Evolutionary conservation across 768 basidiomycete genomes (phyloP), one percentile per base, ranked within the genome.

Genomic region (Rhizopogon sp.): DNA sequence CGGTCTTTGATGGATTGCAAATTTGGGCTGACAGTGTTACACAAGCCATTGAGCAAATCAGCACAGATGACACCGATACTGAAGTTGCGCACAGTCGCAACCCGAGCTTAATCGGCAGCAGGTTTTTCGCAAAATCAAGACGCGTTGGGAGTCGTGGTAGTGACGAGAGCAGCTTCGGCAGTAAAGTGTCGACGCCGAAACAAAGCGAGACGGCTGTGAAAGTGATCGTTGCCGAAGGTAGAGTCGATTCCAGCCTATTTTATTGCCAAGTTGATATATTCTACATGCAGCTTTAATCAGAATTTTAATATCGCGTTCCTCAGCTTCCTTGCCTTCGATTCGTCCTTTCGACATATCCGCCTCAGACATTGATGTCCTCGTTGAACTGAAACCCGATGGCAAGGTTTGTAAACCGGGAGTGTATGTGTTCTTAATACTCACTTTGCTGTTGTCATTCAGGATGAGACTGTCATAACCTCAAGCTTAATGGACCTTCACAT

Each of bases 21-120:
- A 87, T 86, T 63, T 91, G 88, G 78, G 86, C 85, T 6, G 97
- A 99, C 64, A 94, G 98, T 64, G 66, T 85, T 28, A 73, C 84
- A n/a, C 91, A 89, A 62, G 78, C 87, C 50, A 62, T 87, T 3
- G 88, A 88, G 50, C 76, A 72, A 14, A 69, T 74, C 6, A 45
- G 54, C 4, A 29, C 49, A 44, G 58, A 56, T 35, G 67, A 67
- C 28, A 60, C 54, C 6, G 66, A 56, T 39, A 59, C 59, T 16
- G 67, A 74, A 55, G 67, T 63, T 22, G 58, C 64, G 50, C 72
- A 72, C 54, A 82, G 79, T 57, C 74, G 73, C 52, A 81, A 85
- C 65, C 66, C 84, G 31, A 86, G 83, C 63, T 69, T 93, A 50
- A 87, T 93, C 53, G 91, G 90, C 39, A 92, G 90, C 61, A 81